These are phyloP conservation scores for Phytophthora pistaciae DNA, from an alignment of 352 stramenopile genomes.

Conservation along the genomic window DNA sequence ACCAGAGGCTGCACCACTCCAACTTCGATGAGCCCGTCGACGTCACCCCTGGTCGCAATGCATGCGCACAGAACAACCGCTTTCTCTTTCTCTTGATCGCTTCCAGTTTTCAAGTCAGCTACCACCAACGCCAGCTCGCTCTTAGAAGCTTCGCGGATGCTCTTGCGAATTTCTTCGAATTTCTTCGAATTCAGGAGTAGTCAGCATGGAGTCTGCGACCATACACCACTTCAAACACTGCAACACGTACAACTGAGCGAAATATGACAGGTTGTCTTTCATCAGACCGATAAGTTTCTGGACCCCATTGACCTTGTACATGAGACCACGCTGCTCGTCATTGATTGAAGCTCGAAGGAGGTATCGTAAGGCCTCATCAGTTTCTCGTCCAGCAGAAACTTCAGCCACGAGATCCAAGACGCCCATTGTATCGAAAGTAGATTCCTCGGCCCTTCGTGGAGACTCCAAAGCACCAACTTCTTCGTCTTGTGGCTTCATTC, in stretches of 20 bases:
- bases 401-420: neutral
- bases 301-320: neutral
- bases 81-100: slow-evolving; percentile 4
- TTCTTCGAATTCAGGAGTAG: neutral
- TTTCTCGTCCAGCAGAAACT: neutral
- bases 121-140: neutral
- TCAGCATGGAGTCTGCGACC: slow-evolving; percentile 3
- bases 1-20: slow-evolving; percentile 2
- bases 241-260: neutral
- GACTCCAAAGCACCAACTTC: too few species aligned
- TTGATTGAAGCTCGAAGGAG: neutral
- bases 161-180: neutral
- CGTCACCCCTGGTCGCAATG: neutral
- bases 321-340: neutral
- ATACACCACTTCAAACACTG: neutral
- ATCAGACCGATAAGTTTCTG: neutral
- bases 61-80: neutral
- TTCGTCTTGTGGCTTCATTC: neutral
- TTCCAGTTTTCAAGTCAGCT: neutral
- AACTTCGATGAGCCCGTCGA: neutral
- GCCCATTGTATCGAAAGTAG: neutral
- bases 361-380: neutral
- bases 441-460: neutral
- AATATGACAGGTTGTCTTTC: neutral
- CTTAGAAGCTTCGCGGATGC: neutral